A percentile compares a stretch with the other conserved stretches of the same genome.
phyloP scores from a whole-genome alignment of 2,329 filamentous ascomycete species.

The Coniochaeta prunicola region DNA sequence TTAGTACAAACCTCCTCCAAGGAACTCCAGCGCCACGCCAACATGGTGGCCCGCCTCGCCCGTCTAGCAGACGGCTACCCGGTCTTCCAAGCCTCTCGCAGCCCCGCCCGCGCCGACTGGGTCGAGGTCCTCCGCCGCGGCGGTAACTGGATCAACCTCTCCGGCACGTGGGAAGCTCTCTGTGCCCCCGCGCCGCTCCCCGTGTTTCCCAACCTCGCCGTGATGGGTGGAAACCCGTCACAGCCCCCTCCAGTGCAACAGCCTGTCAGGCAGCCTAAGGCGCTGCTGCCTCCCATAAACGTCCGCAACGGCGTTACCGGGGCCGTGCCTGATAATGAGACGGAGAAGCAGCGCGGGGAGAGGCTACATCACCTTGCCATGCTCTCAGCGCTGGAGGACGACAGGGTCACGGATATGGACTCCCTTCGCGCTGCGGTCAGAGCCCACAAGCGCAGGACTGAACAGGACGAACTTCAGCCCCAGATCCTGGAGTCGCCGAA shows the following conservation, averaged over 20 bases:
- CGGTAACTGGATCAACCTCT: constrained; percentile 63
- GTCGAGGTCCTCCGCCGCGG: constrained; percentile 63
- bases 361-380: constrained; percentile 58
- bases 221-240: constrained; percentile 1
- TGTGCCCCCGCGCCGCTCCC: constrained; percentile 55
- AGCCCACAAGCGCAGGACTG: constrained; percentile 50
- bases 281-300: constrained; percentile 21
- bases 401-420: constrained; percentile 60
- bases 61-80: constrained; percentile 74
- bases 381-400: constrained; percentile 59
- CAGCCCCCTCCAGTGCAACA: constrained; percentile 1
- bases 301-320: constrained; percentile 3
- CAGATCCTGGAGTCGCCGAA: constrained; percentile 5
- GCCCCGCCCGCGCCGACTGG: constrained; percentile 72
- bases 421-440: constrained; percentile 56
- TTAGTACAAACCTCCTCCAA: constrained; percentile 71
- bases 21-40: constrained; percentile 70
- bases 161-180: constrained; percentile 61
- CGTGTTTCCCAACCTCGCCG: constrained; percentile 10
- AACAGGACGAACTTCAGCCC: constrained; percentile 39
- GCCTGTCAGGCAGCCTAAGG: constrained; percentile 16
- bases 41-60: constrained; percentile 71
- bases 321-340: constrained; percentile 22
- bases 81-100: constrained; percentile 66
- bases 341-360: constrained; percentile 47